Percentiles rank a stretch among this genome's conserved stretches.
Evolutionary conservation across 441 rosid species (phyloP).

Genomic region (Populus hybrid): DNA sequence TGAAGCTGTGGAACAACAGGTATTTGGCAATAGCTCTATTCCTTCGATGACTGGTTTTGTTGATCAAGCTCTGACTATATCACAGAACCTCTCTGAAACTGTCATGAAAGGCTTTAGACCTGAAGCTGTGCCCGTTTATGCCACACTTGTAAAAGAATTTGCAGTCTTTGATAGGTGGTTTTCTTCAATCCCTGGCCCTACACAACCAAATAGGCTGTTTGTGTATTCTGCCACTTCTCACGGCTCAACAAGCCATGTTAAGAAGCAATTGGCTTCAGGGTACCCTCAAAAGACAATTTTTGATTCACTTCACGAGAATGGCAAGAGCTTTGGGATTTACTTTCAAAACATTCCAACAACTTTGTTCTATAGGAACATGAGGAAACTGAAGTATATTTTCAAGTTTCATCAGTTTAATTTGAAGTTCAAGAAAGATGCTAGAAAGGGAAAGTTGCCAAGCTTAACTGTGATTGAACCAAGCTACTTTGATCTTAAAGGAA

Average conservation of each 20-base stretch:
- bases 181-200: slow-evolving; percentile 94
- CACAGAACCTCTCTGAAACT: slow-evolving; percentile 60
- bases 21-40: slow-evolving; percentile 51
- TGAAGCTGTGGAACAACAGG: slow-evolving; percentile 61
- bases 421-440: slow-evolving; percentile 73
- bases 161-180: slow-evolving; percentile 96
- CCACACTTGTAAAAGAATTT: slow-evolving; percentile 60
- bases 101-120: slow-evolving; percentile 90
- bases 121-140: slow-evolving; percentile 62
- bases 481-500: slow-evolving; percentile 69
- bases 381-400: slow-evolving; percentile 68
- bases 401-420: slow-evolving; percentile 69
- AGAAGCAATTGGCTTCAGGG: slow-evolving; percentile 72
- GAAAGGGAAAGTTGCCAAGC: slow-evolving; percentile 67
- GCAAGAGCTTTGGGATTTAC: slow-evolving; percentile 66
- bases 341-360: slow-evolving; percentile 81
- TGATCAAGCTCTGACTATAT: slow-evolving; percentile 65
- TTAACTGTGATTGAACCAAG: slow-evolving; percentile 91
- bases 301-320: slow-evolving; percentile 75
- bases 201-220: slow-evolving; percentile 88
- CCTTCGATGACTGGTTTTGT: slow-evolving; percentile 79
- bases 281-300: slow-evolving; percentile 94
- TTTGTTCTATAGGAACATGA: slow-evolving; percentile 74
- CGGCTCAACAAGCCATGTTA: slow-evolving; percentile 87
- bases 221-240: slow-evolving; percentile 94